A percentile compares a stretch with the other conserved stretches of the same genome.
Conservation (phyloP, 2,329 filamentous ascomycete genomes). For the Paracoccidioides lutzii region DNA sequence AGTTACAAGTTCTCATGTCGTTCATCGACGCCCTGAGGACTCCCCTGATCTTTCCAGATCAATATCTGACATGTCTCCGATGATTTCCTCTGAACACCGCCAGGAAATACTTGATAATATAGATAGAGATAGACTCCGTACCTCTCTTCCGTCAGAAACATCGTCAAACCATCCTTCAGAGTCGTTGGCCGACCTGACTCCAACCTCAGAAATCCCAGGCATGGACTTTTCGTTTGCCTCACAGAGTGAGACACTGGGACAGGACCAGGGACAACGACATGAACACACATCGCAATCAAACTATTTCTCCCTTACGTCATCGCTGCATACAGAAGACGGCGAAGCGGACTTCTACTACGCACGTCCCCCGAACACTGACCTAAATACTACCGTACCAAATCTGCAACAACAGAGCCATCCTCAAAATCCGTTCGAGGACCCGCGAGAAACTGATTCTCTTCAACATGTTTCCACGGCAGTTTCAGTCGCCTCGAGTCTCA, state of each 20-base stretch:
- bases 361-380: constrained; percentile 16
- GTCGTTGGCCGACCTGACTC: constrained; percentile 32
- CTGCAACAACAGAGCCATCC: constrained; percentile 1
- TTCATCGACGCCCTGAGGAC: constrained; percentile 14
- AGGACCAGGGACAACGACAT: constrained; percentile 5
- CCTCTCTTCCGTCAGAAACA: constrained; percentile 21
- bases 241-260: constrained; percentile 6
- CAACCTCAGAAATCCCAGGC: constrained; percentile 31
- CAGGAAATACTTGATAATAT: constrained; percentile 12
- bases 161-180: constrained; percentile 30
- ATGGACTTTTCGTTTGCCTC: constrained; percentile 14
- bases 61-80: constrained; percentile 12
- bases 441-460: constrained; percentile 8
- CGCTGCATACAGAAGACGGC: constrained; percentile 21
- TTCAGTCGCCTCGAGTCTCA: constrained; percentile 26
- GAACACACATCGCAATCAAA: constrained; percentile 13
- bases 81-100: constrained; percentile 6
- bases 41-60: constrained; percentile 6
- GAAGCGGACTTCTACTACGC: constrained; percentile 22
- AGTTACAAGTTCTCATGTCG: constrained; percentile 13
- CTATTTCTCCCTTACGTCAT: constrained; percentile 16
- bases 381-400: constrained; percentile 9
- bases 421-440: constrained; percentile 15
- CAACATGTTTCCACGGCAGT: constrained; percentile 23
- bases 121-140: constrained; percentile 15